Evolutionary conservation across 345 rosid genomes (phyloP), one percentile per base, ranked within the genome.

Genomic region (Salix arbutifolia): DNA sequence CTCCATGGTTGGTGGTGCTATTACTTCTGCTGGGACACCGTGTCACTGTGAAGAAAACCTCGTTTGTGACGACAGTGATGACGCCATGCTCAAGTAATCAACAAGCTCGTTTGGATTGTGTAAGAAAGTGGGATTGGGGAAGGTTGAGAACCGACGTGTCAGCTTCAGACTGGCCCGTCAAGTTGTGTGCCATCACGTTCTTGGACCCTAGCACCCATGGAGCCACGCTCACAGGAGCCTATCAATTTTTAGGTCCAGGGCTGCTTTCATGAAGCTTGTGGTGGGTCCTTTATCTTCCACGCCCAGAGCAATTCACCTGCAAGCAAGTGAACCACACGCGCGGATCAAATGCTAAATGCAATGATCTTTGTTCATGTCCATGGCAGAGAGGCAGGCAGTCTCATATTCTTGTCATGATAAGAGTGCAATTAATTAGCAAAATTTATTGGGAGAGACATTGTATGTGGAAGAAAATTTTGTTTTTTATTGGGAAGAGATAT

Each of bases 191-290:
- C 80, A 26, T 73, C 72, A 38, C 38, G 4, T 62, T 76, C 74
- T 11, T 46, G 67, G 84, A 64, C 23, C 81, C 82, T 50, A 72
- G 79, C 1, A 21, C n/a, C 5, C 19, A 66, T 64, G 69, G 64
- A 79, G 73, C 85, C 82, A 30, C 1, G 21, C 78, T 44, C 73
- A 53, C 53, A 14, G 71, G 76, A 72, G 76, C 77, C 56, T 31
- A 23, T 65, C 65, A 75, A 64, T 46, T 40, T 31, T 84, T 82
- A 79, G 89, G 89, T 84, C 82, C 71, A 28, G 11, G 60, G 86
- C 67, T 56, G 69, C 81, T 84, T 80, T 84, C 84, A 74, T 16
- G n/a, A 7, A 72, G 71, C 76, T 75, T 2, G n/a, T 42, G 70
- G 71, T 50, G 81, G 84, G 56, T 17, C 37, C 67, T 8, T 21